Percentiles rank a stretch among this genome's conserved stretches.
These are phyloP conservation scores for Rhytidhysteron rufulum DNA, from an alignment of 2,329 filamentous ascomycete species.

Conservation along the genomic window DNA sequence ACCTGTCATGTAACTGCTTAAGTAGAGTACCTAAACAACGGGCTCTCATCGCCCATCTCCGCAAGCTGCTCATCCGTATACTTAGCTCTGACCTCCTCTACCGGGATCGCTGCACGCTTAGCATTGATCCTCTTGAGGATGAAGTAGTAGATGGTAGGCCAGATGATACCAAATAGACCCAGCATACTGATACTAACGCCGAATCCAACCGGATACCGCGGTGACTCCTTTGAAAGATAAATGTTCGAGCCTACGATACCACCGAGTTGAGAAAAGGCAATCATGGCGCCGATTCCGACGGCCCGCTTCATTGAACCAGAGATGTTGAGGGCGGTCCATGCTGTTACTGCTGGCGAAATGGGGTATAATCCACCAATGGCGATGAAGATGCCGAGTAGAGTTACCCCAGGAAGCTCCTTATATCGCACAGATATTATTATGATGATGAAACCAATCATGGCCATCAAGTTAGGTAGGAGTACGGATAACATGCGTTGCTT, in stretches of 20 bases:
- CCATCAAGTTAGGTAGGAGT: conserved; percentile 11
- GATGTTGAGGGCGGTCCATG: conserved; percentile 14
- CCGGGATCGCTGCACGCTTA: conserved; percentile 20
- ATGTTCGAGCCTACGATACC: conserved; percentile 22
- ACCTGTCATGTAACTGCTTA: no score
- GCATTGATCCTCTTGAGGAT: conserved; percentile 28
- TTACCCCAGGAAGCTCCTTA: conserved; percentile 6
- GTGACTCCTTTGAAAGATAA: conserved; percentile 21
- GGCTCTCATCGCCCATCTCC: conserved; percentile 29
- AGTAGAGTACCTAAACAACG: conserved; percentile 27
- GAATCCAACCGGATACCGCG: conserved; percentile 24
- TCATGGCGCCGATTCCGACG: conserved; percentile 14
- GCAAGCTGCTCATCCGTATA: conserved; percentile 28
- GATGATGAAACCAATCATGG: conserved; percentile 38
- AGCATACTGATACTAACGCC: conserved; percentile 23
- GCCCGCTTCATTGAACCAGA: conserved; percentile 18
- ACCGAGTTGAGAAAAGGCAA: conserved; percentile 11
- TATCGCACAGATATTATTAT: conserved; percentile 37
- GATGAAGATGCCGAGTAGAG: conserved; percentile 11
- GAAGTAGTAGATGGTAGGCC: conserved; percentile 8
- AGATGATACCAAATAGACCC: conserved; percentile 9
- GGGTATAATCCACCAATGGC: conserved; percentile 15
- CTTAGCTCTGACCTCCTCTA: conserved; percentile 21
- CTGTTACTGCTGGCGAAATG: conserved; percentile 13
- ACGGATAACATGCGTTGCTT: conserved; percentile 11